Conservation (phyloP, 2,329 filamentous ascomycete genomes). For the Exserohilum turcica region DNA sequence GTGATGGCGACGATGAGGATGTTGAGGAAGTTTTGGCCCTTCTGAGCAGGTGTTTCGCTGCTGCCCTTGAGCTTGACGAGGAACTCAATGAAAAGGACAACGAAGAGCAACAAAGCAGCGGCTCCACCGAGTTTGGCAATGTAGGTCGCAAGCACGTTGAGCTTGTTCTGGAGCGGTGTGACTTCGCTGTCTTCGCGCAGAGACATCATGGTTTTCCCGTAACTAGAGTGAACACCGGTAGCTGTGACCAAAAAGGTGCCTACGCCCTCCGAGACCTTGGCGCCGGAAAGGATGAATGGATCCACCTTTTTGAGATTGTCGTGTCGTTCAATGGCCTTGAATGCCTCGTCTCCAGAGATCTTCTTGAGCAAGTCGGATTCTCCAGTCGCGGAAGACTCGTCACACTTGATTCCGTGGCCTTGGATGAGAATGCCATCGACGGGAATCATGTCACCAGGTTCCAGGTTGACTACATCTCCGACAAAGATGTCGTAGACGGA, state of each 20-base stretch:
- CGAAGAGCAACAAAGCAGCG: constrained; percentile 78
- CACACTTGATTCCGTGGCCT: constrained; percentile 70
- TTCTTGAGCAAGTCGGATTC: constrained; percentile 76
- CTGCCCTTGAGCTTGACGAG: constrained; percentile 68
- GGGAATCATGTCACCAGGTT: constrained; percentile 71
- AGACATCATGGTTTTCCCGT: constrained; percentile 79
- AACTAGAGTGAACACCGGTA: constrained; percentile 73
- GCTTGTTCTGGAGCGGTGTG: constrained; percentile 77
- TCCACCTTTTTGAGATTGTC: constrained; percentile 70
- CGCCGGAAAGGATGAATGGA: constrained; percentile 86
- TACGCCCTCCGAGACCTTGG: constrained; percentile 76
- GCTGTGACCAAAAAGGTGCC: constrained; percentile 78
- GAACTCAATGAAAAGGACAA: constrained; percentile 86
- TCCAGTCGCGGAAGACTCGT: constrained; percentile 75
- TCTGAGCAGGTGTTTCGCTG: constrained; percentile 65
- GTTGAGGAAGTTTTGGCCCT: constrained; percentile 72
- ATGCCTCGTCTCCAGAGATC: constrained; percentile 68
- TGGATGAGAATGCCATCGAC: constrained; percentile 72
- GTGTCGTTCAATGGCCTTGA: constrained; percentile 65
- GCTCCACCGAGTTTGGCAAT: constrained; percentile 79
- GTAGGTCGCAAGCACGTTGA: constrained; percentile 77
- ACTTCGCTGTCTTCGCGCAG: constrained; percentile 76
- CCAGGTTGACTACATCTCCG: constrained; percentile 72
- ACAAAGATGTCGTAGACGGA: constrained; percentile 70
- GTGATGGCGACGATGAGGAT: constrained; percentile 70